Base-by-base conservation (phyloP, 148 eudicot species). In the Chenopodium formosanum region DNA sequence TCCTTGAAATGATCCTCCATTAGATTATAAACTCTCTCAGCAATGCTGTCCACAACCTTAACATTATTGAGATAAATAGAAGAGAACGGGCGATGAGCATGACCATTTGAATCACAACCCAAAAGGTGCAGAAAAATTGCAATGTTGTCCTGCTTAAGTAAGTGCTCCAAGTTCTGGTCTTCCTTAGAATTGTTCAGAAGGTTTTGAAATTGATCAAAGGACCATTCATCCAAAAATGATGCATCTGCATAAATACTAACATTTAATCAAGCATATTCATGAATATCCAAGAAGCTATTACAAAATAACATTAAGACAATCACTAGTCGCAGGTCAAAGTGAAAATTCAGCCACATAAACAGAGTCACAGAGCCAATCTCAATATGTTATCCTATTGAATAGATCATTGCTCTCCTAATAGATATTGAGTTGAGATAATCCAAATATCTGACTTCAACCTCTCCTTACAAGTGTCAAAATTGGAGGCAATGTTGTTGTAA, bases 41-140 rank as follows among this genome's bases (percentile, higher is more conserved):
- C 97, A 81, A 96, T 94, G 48, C 67, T 77, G 86, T 96, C 98
- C 78, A 96, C 97, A 84, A 96, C 98, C 86, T 92, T 96, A 58
- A 96, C 95, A 83, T 96, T 96, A 82, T 94, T 96, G 78, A 94
- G 98, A 87, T 96, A 96, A 84, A 91, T 92, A 76, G 93, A 85
- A 46, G 99, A 94, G 89, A 82, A 94, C 34, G 99, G 99, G 80
- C 95, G 92, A 86, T 96, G 98, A 82, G 98, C 97, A 87, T 92
- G 98, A 79, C 99, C 99, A 87, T 94, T 96, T 71, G 93, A 89
- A 90, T 96, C 99, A 87, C 99, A 96, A 72, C 99, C 99, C 87
- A 94, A 93, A 40, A 96, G 90, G 86, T 96, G 99, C 34, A 96
- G 84, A 83, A 96, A 96, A 69, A 96, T 76, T 78, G 89, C 92